Evolutionary conservation across 768 basidiomycete species (phyloP).

Genomic region (Hortiboletus flavorubellus): DNA sequence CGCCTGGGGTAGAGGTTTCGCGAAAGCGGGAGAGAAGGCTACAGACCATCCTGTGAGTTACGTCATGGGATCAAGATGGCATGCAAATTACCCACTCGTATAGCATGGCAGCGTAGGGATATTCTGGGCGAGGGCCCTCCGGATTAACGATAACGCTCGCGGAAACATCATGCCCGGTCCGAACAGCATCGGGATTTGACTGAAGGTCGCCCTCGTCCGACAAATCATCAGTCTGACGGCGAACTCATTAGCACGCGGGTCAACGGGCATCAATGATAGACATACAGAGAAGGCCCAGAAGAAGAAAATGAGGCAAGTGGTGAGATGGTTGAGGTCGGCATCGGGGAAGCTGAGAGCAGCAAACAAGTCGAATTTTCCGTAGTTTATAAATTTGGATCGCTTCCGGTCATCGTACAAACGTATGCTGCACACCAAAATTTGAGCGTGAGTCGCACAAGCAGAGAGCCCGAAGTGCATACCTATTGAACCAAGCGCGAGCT

Average conservation of each 20-base stretch:
- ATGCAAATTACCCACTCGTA: conserved; percentile 31
- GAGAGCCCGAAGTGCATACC: conserved; percentile 14
- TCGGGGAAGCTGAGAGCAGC: conserved; percentile 39
- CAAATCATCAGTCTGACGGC: conserved; percentile 33
- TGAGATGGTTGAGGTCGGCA: conserved; percentile 34
- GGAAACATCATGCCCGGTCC: conserved; percentile 34
- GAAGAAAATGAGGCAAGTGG: conserved; percentile 37
- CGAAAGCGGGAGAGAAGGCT: conserved; percentile 36
- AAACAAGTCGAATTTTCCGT: conserved; percentile 38
- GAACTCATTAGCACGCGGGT: conserved; percentile 1
- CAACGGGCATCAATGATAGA: background rate
- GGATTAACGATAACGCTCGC: conserved; percentile 27
- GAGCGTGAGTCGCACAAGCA: background rate
- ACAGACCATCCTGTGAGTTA: background rate
- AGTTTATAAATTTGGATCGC: conserved; percentile 34
- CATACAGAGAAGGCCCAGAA: conserved; percentile 38
- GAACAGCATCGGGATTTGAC: conserved; percentile 34
- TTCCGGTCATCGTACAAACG: conserved; percentile 35
- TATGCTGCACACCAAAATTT: conserved; percentile 18
- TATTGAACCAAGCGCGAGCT: conserved; percentile 35
- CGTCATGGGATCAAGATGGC: conserved; percentile 7
- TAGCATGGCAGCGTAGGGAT: conserved; percentile 38
- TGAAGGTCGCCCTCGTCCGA: conserved; percentile 36
- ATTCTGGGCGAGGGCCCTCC: conserved; percentile 27
- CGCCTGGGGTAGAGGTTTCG: conserved; percentile 35